Base-by-base conservation (phyloP, 2,329 filamentous ascomycete species). In the Fusarium dimerum region DNA sequence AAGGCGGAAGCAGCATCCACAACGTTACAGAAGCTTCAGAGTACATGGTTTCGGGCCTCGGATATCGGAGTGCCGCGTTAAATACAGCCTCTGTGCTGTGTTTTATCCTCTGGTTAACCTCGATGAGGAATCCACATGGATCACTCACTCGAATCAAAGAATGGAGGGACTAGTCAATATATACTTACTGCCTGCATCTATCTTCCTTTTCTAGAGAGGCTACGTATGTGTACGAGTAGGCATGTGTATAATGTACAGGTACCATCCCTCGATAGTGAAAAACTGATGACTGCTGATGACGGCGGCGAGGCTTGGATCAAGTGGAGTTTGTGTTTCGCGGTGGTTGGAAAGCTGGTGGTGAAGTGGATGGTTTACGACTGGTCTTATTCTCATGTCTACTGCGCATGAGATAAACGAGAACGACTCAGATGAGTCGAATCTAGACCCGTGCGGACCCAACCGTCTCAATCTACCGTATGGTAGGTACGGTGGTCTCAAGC, bases 381-480 rank as follows among this genome's bases (percentile, higher is more conserved):
- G 51, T 54, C 56, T 50, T 60, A 60, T 55, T 51, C 55, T 47
- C 29, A 55, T 17, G 17, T 45, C 52, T 62, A 40, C 57, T 56
- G 59, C 54, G 53, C 50, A 45, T 55, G 51, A 54, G 62, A 63
- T 59, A 61, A 51, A 62, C 56, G 56, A 62, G 52, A 54, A 54
- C 58, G 54, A 59, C 57, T 60, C 52, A 61, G 58, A 63, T 48
- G 50, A 51, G 48, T 32, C 17, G 16, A 16, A 43, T 16, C 39
- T 40, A 47, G 36, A 49, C 56, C 45, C 9, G 44, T 12, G 30
- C 15, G 9, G 36, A 18, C 16, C 40, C 40, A 41, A 8, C 15
- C 40, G 16, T 41, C 5, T 15, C 32, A 36, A 36, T 36, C 13
- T 36, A 15, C 32, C 11, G 30, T 32, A 32, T 36, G 4, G 20